Percentiles rank a stretch among this genome's conserved stretches.
These are phyloP conservation scores for Glycine latifolia DNA, from an alignment of 306 rosid genomes.

Conservation along the genomic window DNA sequence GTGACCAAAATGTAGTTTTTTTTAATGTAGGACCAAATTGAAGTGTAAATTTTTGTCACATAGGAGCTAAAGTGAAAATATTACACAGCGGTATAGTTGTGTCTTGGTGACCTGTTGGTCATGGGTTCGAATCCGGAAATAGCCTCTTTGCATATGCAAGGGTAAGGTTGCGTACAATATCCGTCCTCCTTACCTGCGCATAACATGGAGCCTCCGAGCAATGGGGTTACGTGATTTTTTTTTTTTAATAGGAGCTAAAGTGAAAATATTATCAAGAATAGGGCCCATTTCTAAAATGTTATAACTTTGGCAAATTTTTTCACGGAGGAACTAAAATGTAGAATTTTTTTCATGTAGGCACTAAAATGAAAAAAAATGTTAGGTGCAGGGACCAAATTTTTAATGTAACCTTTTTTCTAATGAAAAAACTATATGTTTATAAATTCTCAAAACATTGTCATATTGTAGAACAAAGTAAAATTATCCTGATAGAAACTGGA, in stretches of 20 bases:
- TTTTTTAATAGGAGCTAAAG: background rate
- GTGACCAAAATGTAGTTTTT: background rate
- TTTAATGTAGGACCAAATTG: no score
- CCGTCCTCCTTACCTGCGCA: no score
- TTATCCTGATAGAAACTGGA: no score
- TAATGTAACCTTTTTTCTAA: background rate
- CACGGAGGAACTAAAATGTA: background rate
- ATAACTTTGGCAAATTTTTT: background rate
- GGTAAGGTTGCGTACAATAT: no score
- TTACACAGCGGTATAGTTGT: no score
- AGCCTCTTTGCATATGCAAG: no score
- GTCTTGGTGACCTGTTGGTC: no score
- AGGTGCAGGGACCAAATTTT: background rate
- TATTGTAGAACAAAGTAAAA: conserved; percentile 10
- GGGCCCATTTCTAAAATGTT: background rate
- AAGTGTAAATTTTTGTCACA: no score
- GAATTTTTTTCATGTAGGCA: background rate
- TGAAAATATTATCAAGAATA: background rate
- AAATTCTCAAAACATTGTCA: no score
- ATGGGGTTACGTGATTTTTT: no score
- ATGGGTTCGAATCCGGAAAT: no score
- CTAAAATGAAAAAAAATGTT: background rate
- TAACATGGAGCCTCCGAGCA: no score
- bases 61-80: background rate
- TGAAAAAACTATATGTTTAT: background rate